Evolutionary conservation across 2,329 filamentous ascomycete genomes (phyloP).

Genomic region (Trichoderma oligosporum): DNA sequence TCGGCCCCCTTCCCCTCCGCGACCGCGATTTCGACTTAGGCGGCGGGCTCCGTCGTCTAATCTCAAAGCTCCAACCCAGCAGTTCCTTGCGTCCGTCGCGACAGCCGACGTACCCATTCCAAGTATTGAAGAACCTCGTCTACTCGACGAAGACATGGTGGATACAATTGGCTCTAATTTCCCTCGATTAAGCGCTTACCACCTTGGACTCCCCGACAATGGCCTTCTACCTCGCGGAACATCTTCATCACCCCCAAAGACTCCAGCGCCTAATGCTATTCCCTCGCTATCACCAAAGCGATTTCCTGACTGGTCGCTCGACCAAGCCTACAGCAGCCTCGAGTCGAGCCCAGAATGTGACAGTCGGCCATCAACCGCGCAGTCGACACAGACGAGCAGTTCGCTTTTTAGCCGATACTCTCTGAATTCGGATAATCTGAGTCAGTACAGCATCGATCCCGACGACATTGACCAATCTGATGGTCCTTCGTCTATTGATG

Average conservation of each 20-base stretch:
- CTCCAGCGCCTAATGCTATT: constrained; percentile 49
- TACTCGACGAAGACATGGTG: constrained; percentile 44
- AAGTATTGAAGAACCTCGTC: constrained; percentile 57
- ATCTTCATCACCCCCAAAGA: constrained; percentile 55
- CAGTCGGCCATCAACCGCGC: constrained; percentile 57
- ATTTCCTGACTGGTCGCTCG: constrained; percentile 58
- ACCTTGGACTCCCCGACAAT: constrained; percentile 28
- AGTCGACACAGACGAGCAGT: constrained; percentile 56
- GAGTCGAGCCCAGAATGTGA: constrained; percentile 58
- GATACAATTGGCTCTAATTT: constrained; percentile 34
- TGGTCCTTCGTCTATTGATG: constrained; percentile 28
- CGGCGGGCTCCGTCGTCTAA: constrained; percentile 51
- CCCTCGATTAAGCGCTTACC: constrained; percentile 35
- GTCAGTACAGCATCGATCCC: constrained; percentile 48
- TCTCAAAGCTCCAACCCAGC: constrained; percentile 56
- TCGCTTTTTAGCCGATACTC: constrained; percentile 57
- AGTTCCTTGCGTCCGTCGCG: constrained; percentile 64
- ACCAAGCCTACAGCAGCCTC: constrained; percentile 53
- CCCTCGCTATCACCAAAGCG: constrained; percentile 44
- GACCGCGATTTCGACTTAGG: constrained; percentile 53
- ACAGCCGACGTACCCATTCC: constrained; percentile 62
- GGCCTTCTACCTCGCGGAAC: constrained; percentile 37
- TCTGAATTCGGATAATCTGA: constrained; percentile 52
- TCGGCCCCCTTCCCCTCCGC: constrained; percentile 47
- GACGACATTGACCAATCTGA: constrained; percentile 28